Conservation (phyloP, 176 grass and related monocot species). For the Echinochloa phyllopogon region DNA sequence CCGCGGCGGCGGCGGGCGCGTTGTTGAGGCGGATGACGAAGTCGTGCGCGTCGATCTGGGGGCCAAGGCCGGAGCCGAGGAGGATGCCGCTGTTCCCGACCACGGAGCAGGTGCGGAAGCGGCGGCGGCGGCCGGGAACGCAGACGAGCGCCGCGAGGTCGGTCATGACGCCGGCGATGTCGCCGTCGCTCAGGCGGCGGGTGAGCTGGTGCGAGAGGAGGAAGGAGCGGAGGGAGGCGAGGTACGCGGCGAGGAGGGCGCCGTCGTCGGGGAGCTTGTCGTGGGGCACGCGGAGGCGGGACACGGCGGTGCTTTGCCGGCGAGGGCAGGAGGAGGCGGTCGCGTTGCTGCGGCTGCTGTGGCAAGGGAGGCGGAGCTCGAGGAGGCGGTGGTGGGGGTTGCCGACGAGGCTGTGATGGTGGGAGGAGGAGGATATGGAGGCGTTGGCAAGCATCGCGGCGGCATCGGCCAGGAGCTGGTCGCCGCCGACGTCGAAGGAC, state of each 20-base stretch:
- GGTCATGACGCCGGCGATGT: conserved; percentile 16
- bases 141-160: conserved; percentile 17
- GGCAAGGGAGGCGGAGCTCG: conserved; percentile 49
- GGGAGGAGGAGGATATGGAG: conserved; percentile 46
- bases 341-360: background rate
- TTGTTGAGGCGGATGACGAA: conserved; percentile 91
- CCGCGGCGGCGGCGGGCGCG: conserved; percentile 56
- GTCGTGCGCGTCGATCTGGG: conserved; percentile 67
- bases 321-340: background rate
- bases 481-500: conserved; percentile 1
- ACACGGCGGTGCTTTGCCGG: conserved; percentile 26
- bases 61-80: conserved; percentile 39
- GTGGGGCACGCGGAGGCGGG: conserved; percentile 41
- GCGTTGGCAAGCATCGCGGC: conserved; percentile 37
- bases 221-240: conserved; percentile 22
- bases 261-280: background rate
- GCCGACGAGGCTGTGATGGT: too few species aligned
- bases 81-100: conserved; percentile 71
- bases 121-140: conserved; percentile 7
- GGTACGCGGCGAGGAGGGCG: conserved; percentile 33
- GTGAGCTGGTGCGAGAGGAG: conserved; percentile 36
- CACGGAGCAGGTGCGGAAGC: conserved; percentile 57
- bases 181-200: background rate
- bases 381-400: conserved; percentile 51
- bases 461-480: background rate